Evolutionary conservation across 202 grass and related monocot genomes (phyloP).

Genomic region (Setaria viridis): DNA sequence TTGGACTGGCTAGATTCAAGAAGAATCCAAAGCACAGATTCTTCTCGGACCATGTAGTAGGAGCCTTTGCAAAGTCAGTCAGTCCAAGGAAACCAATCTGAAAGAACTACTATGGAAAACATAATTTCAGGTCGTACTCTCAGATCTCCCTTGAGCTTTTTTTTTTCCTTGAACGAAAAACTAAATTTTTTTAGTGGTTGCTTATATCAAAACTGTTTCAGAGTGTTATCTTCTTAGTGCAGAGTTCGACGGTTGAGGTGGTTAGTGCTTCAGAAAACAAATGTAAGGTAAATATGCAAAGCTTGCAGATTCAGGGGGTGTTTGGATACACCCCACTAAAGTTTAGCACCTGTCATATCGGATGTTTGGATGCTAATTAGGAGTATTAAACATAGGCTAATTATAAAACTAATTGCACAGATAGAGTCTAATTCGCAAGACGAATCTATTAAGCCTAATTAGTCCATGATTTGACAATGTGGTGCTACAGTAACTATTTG

Average conservation of each 20-base stretch:
- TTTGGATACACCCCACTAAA: too few relatives aligned
- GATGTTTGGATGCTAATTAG: too few relatives aligned
- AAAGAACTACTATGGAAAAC: neutral
- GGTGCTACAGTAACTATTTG: too few relatives aligned
- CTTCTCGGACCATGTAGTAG: neutral
- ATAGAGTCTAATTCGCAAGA: too few relatives aligned
- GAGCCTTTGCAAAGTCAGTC: neutral
- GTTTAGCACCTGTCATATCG: too few relatives aligned
- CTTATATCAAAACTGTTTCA: neutral
- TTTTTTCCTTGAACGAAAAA: too few relatives aligned
- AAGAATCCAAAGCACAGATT: conserved; percentile 20
- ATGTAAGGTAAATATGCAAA: neutral
- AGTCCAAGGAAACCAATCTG: neutral
- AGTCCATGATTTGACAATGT: too few relatives aligned
- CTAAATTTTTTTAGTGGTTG: neutral
- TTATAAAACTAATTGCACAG: too few relatives aligned
- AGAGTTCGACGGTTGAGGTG: neutral
- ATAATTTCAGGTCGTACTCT: neutral
- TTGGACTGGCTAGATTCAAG: neutral
- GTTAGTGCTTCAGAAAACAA: conserved; percentile 15
- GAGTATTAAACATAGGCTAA: too few relatives aligned
- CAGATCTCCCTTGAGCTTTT: neutral
- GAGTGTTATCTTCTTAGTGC: neutral
- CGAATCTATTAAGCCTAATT: too few relatives aligned
- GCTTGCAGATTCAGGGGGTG: too few relatives aligned